Evolutionary conservation across 129 eudicot genomes (phyloP).

Genomic region (Ambrosia artemisiifolia): DNA sequence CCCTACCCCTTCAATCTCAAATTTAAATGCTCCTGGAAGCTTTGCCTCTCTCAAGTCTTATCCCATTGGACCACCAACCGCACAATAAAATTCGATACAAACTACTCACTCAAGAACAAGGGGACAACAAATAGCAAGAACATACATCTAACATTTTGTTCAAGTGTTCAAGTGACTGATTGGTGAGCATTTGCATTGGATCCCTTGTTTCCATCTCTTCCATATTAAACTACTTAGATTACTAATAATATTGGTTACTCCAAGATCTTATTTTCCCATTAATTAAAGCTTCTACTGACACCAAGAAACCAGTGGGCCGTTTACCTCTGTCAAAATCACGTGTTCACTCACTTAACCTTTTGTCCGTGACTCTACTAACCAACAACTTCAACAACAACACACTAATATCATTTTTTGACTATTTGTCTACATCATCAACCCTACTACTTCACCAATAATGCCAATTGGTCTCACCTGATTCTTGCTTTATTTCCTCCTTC

Average conservation of each 20-base stretch:
- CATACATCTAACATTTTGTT: neutral
- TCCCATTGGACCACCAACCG: no score
- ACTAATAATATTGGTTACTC: constrained; percentile 12
- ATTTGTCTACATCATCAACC: constrained; percentile 16
- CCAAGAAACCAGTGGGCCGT: constrained; percentile 26
- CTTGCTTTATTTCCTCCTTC: neutral
- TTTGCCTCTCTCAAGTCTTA: no score
- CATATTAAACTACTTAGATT: constrained; percentile 9
- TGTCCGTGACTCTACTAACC: constrained; percentile 28
- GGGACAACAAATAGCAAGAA: neutral
- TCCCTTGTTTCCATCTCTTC: constrained; percentile 21
- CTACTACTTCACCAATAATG: constrained; percentile 13
- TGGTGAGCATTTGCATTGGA: constrained; percentile 28
- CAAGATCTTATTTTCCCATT: constrained; percentile 9
- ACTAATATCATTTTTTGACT: neutral
- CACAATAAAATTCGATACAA: no score
- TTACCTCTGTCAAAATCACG: constrained; percentile 17
- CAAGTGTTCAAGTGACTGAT: neutral
- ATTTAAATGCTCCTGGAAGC: no score
- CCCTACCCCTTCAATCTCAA: no score
- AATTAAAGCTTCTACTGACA: constrained; percentile 21
- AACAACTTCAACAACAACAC: constrained; percentile 17
- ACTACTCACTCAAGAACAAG: neutral
- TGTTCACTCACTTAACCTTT: constrained; percentile 27
- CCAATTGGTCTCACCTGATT: constrained; percentile 1